Conservation (phyloP, 2,329 filamentous ascomycete species). For the Phyllosticta citribraziliensis region DNA sequence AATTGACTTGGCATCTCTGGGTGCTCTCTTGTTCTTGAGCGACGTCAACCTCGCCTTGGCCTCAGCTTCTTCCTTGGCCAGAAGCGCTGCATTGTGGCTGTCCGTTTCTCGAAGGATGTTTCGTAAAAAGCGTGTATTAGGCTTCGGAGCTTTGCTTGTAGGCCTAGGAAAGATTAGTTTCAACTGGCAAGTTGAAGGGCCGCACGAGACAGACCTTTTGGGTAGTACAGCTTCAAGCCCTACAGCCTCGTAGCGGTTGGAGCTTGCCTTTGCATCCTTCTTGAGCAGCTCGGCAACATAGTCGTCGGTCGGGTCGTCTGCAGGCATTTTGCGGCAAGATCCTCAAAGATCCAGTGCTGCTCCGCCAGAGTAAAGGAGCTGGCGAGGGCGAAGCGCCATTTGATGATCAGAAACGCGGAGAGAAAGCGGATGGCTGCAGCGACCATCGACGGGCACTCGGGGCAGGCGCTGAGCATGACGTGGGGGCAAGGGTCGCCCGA, state of each 20-base stretch:
- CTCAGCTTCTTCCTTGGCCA: conserved; percentile 76
- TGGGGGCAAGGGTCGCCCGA: background rate
- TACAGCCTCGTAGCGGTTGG: conserved; percentile 62
- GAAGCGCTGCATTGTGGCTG: conserved; percentile 76
- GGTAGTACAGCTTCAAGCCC: conserved; percentile 60
- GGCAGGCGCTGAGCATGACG: conserved; percentile 32
- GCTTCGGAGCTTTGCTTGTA: conserved; percentile 62
- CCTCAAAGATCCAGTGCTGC: background rate
- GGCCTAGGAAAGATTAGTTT: conserved; percentile 37
- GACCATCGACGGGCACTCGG: conserved; percentile 19
- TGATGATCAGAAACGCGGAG: background rate
- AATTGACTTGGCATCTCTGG: conserved; percentile 23
- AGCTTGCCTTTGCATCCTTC: conserved; percentile 66
- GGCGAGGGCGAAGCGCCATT: background rate
- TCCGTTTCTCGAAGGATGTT: conserved; percentile 85
- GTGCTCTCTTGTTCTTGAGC: conserved; percentile 21
- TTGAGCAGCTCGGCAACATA: conserved; percentile 72
- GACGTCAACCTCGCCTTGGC: conserved; percentile 57
- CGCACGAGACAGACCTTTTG: conserved; percentile 35
- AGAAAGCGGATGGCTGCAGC: background rate
- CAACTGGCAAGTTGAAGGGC: background rate
- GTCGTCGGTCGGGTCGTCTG: conserved; percentile 53
- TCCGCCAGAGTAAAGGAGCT: background rate
- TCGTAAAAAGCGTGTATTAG: conserved; percentile 81
- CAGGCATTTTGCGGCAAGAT: conserved; percentile 3